Evolutionary conservation across 1,284 basidiomycete genomes (phyloP).

Genomic region (Exsudoporus floridanus): DNA sequence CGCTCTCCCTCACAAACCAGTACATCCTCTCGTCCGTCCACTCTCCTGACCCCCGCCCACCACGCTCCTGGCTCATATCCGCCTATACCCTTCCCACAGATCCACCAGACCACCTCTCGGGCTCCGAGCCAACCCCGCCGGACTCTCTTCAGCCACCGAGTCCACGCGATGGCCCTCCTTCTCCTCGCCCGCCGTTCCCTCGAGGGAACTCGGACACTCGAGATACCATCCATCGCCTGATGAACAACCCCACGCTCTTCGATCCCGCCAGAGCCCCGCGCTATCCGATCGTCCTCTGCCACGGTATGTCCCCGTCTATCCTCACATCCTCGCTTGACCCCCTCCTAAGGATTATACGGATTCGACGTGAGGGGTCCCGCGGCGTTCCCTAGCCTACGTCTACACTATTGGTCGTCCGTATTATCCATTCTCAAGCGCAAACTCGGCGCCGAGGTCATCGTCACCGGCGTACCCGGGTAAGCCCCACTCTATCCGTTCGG

Average conservation of each 20-base stretch:
- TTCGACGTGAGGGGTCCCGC: slow-evolving; percentile 85
- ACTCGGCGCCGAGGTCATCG: slow-evolving; percentile 89
- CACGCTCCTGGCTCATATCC: slow-evolving; percentile 17
- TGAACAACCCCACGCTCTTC: slow-evolving; percentile 70
- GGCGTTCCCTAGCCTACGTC: slow-evolving; percentile 74
- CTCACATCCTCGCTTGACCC: slow-evolving; percentile 10
- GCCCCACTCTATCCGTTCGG: slow-evolving; percentile 29
- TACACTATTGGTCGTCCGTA: slow-evolving; percentile 96
- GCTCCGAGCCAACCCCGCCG: too few relatives aligned
- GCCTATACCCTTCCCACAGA: too few relatives aligned
- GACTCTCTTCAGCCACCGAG: neutral
- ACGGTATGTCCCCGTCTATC: slow-evolving; percentile 60
- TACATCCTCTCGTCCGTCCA: slow-evolving; percentile 40
- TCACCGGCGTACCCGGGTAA: slow-evolving; percentile 92
- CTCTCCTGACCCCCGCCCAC: neutral
- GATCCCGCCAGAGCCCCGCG: slow-evolving; percentile 78
- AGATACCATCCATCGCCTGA: slow-evolving; percentile 70
- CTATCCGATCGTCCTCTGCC: slow-evolving; percentile 91
- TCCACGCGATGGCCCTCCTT: neutral
- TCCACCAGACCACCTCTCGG: neutral
- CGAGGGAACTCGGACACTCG: slow-evolving; percentile 26
- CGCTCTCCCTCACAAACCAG: slow-evolving; percentile 63
- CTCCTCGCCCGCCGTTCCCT: slow-evolving; percentile 3
- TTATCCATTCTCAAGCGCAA: slow-evolving; percentile 80
- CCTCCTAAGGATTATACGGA: slow-evolving; percentile 81